Conservation (phyloP, 495 filamentous ascomycete genomes). For the Staphylotrichum tortipilum region DNA sequence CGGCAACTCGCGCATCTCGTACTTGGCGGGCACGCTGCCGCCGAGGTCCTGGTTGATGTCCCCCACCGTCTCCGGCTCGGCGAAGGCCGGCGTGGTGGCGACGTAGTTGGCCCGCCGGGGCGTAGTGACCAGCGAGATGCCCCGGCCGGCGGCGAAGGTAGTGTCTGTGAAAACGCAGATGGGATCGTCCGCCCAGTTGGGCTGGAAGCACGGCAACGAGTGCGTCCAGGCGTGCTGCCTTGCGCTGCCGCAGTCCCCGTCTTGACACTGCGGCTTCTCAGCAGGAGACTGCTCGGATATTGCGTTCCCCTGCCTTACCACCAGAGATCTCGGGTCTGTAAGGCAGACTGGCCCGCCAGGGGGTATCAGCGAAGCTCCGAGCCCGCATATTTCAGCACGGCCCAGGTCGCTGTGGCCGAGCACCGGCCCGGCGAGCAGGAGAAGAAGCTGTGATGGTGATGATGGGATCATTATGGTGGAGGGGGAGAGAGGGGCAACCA, state of each 20-base stretch:
- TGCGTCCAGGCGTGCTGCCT: constrained; percentile 20
- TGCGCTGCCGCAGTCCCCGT: constrained; percentile 7
- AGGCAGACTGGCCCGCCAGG: neutral
- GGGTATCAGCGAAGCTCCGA: neutral
- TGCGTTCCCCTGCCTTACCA: neutral
- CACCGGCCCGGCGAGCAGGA: neutral
- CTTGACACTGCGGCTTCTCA: constrained; percentile 2
- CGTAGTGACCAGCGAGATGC: constrained; percentile 27
- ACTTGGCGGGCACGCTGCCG: constrained; percentile 10
- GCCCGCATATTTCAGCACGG: neutral
- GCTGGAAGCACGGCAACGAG: constrained; percentile 20
- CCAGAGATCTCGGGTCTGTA: neutral
- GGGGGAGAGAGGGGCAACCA: neutral
- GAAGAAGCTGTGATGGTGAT: neutral
- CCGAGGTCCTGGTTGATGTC: constrained; percentile 20
- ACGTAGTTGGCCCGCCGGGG: constrained; percentile 17
- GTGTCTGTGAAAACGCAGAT: constrained; percentile 28
- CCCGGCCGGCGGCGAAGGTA: constrained; percentile 22
- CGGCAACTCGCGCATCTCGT: constrained; percentile 24
- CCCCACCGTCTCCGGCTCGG: constrained; percentile 11
- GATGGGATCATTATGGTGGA: neutral
- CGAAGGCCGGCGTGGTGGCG: constrained; percentile 18
- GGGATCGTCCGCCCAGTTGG: constrained; percentile 2
- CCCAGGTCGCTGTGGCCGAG: constrained; percentile 1
- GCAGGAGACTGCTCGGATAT: neutral